Percentiles rank a stretch among this genome's conserved stretches.
Conservation (phyloP, 352 stramenopile species). For the Phytophthora parvispora region DNA sequence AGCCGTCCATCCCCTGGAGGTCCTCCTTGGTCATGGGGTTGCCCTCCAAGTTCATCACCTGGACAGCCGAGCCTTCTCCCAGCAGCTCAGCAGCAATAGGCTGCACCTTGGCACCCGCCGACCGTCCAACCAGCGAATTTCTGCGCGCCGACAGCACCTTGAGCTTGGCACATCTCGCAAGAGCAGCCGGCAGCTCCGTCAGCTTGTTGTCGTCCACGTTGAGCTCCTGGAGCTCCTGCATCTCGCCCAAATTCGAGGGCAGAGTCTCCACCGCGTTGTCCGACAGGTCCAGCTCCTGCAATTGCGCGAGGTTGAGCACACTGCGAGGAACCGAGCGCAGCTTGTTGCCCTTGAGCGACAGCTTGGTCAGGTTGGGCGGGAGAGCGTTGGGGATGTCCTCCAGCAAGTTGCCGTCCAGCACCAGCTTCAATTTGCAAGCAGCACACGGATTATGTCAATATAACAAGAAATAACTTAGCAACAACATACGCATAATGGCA, state of each 20-base stretch:
- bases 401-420: constrained; percentile 82
- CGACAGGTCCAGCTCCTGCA: constrained; percentile 80
- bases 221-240: constrained; percentile 73
- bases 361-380: constrained; percentile 79
- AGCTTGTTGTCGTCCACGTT: constrained; percentile 75
- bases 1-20: constrained; percentile 80
- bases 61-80: constrained; percentile 55
- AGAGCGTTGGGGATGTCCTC: constrained; percentile 60
- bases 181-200: constrained; percentile 44
- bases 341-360: constrained; percentile 77
- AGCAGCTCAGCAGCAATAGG: constrained; percentile 71
- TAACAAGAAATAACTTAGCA: too few relatives aligned
- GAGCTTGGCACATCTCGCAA: constrained; percentile 75
- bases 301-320: constrained; percentile 54
- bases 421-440: constrained; percentile 45
- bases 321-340: constrained; percentile 52
- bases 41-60: constrained; percentile 88
- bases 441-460: neutral
- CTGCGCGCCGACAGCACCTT: constrained; percentile 74
- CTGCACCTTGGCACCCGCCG: constrained; percentile 30
- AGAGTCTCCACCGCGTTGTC: constrained; percentile 65
- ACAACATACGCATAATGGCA: too few relatives aligned
- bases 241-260: constrained; percentile 49
- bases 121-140: constrained; percentile 55
- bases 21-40: constrained; percentile 87